These are phyloP conservation scores for Aspergillus oerlinghausenensis DNA, from an alignment of 2,329 filamentous ascomycete species.

Conservation along the genomic window DNA sequence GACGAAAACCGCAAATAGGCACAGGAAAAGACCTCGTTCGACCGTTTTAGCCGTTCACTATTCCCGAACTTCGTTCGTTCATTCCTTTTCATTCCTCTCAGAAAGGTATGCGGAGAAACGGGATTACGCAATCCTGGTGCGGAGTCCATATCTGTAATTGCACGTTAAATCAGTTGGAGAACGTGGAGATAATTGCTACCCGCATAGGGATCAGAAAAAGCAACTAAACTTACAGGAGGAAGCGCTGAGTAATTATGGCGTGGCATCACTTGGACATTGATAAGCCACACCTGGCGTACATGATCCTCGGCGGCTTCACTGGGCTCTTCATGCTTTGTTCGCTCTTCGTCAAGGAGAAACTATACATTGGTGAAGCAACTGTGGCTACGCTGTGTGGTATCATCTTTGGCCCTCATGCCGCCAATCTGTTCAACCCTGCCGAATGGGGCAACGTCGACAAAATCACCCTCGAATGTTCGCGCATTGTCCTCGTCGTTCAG, in stretches of 20 bases:
- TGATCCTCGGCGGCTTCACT: conserved; percentile 96
- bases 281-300: conserved; percentile 94
- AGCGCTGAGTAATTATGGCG: conserved; percentile 33
- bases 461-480: conserved; percentile 66
- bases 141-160: conserved; percentile 21
- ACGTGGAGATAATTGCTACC: conserved; percentile 1
- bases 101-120: background rate
- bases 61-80: background rate
- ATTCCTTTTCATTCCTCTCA: background rate
- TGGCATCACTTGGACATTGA: conserved; percentile 63
- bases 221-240: background rate
- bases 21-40: background rate
- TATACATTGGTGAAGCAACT: conserved; percentile 98
- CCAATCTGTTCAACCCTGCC: conserved; percentile 57
- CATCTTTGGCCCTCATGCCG: conserved; percentile 65
- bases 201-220: background rate
- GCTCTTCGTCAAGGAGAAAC: conserved; percentile 93
- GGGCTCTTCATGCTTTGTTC: conserved; percentile 98
- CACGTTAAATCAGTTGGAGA: conserved; percentile 8
- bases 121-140: conserved; percentile 13
- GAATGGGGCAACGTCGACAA: conserved; percentile 64
- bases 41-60: background rate
- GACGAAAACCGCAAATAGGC: background rate
- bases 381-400: conserved; percentile 71
- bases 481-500: conserved; percentile 67